Percentiles rank a stretch among this genome's conserved stretches.
Conservation (phyloP, 768 basidiomycete genomes). For the Hemileccinum impolitum region DNA sequence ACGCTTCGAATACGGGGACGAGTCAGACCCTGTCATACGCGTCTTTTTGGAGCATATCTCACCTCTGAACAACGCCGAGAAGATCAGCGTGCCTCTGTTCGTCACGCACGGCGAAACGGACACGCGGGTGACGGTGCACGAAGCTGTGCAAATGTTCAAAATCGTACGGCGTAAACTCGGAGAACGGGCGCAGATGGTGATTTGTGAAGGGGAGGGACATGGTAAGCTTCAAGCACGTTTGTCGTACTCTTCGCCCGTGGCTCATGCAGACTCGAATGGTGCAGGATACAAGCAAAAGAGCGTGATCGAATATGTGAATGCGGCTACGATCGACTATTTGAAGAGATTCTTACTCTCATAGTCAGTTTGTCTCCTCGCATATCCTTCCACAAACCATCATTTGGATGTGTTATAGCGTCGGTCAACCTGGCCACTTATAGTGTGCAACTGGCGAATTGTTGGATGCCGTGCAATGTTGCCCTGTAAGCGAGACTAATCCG, state of each 20-base stretch:
- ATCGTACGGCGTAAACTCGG: constrained; percentile 23
- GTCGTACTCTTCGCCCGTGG: neutral
- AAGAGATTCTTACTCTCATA: constrained; percentile 32
- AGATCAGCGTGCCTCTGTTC: constrained; percentile 35
- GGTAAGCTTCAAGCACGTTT: constrained; percentile 26
- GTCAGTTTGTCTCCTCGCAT: constrained; percentile 2
- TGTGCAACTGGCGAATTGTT: neutral
- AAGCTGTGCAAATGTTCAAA: constrained; percentile 38
- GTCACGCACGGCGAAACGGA: constrained; percentile 44
- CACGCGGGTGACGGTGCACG: constrained; percentile 37
- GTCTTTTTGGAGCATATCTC: constrained; percentile 39
- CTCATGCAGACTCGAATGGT: constrained; percentile 3
- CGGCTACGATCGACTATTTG: constrained; percentile 37
- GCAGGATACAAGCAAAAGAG: constrained; percentile 43
- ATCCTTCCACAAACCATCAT: neutral
- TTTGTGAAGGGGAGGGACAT: constrained; percentile 42
- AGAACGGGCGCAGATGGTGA: constrained; percentile 34
- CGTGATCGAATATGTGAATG: constrained; percentile 41
- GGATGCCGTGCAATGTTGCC: neutral
- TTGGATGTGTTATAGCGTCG: neutral
- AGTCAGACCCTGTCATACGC: constrained; percentile 34
- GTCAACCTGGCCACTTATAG: constrained; percentile 3
- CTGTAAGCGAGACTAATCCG: too few species aligned
- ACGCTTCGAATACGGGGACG: constrained; percentile 41
- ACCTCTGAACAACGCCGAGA: constrained; percentile 36